Evolutionary conservation across 2,329 filamentous ascomycete genomes (phyloP).

Genomic region (Neopestalotiopsis sp.): DNA sequence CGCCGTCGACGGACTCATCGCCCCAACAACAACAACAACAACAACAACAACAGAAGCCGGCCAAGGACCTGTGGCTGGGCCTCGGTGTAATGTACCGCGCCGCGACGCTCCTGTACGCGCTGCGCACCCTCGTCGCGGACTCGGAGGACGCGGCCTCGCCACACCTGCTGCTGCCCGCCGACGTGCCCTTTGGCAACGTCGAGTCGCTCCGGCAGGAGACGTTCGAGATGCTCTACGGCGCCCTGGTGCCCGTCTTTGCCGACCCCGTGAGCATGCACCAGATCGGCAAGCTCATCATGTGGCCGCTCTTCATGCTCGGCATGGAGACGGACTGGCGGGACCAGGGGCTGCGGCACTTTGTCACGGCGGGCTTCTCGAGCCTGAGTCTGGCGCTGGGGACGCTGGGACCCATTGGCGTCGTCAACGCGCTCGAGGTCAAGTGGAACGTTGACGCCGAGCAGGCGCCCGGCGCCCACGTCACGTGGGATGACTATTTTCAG

Average conservation of each 20-base stretch:
- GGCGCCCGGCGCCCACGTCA: background rate
- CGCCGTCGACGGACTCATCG: slow-evolving; percentile 10
- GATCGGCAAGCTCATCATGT: slow-evolving; percentile 21
- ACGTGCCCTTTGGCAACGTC: background rate
- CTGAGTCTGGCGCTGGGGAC: slow-evolving; percentile 16
- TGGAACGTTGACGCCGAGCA: slow-evolving; percentile 16
- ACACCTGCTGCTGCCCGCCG: background rate
- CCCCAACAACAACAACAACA: background rate
- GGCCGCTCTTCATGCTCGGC: slow-evolving; percentile 20
- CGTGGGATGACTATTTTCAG: slow-evolving; percentile 21
- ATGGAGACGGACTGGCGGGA: slow-evolving; percentile 16
- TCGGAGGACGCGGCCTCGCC: slow-evolving; percentile 2
- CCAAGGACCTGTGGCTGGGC: slow-evolving; percentile 15
- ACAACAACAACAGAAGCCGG: background rate
- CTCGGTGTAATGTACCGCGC: slow-evolving; percentile 18
- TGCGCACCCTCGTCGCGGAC: slow-evolving; percentile 19
- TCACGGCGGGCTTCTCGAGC: slow-evolving; percentile 16
- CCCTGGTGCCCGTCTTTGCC: slow-evolving; percentile 15
- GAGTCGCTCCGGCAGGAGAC: slow-evolving; percentile 8
- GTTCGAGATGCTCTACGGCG: background rate
- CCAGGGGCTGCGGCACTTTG: background rate
- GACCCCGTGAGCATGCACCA: slow-evolving; percentile 18
- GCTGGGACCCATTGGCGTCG: slow-evolving; percentile 15
- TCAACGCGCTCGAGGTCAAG: slow-evolving; percentile 14
- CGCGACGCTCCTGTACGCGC: slow-evolving; percentile 15